Evolutionary conservation across 805 yeast species (phyloP), one percentile per base, ranked within the genome.

Genomic region (Starmerella lactis-condensi): DNA sequence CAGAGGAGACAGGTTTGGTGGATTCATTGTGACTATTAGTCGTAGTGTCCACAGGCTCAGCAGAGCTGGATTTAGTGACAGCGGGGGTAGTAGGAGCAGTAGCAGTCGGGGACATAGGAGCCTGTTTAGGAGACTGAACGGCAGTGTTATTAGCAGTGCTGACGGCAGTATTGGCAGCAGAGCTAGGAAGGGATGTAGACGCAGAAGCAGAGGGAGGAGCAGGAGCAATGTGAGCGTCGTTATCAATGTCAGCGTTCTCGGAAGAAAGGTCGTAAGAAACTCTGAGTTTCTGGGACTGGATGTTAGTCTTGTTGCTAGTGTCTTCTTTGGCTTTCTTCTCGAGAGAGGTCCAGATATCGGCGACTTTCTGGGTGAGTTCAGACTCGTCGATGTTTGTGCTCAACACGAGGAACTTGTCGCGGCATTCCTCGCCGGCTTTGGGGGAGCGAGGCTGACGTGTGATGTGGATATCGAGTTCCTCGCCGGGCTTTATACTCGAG

Each of bases 361-460:
- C 66, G 30, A 78, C 74, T 26, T 41, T 28, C 24, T 32, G 34
- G 6, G 12, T 6, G 14, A 38, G 65, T 65, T 38, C 67, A 53
- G 34, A 36, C 32, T 60, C 55, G 12, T 75, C 71, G 38, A 81
- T 69, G 29, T 93, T 91, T 42, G 82, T 64, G 17, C 91, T 69
- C 44, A 83, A 83, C 37, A 89, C 72, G 48, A 85, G 68, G 54
- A 89, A 89, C 60, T 89, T 89, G 58, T 89, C 96, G 53, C 73
- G 76, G 57, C 92, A 76, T 56, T 73, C 75, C 57, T 65, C 69
- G 48, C 71, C 81, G 30, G 68, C 56, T 3, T 69, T 60, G 31
- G 91, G 83, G 37, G 78, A 85, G 46, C 71, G 70, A 11, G 93
- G 93, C 56, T 83, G 83, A 40, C 81, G 70, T 46, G 81, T 79